phyloP scores from a whole-genome alignment of 2,329 filamentous ascomycete genomes.

The Thielaviopsis cerberus region DNA sequence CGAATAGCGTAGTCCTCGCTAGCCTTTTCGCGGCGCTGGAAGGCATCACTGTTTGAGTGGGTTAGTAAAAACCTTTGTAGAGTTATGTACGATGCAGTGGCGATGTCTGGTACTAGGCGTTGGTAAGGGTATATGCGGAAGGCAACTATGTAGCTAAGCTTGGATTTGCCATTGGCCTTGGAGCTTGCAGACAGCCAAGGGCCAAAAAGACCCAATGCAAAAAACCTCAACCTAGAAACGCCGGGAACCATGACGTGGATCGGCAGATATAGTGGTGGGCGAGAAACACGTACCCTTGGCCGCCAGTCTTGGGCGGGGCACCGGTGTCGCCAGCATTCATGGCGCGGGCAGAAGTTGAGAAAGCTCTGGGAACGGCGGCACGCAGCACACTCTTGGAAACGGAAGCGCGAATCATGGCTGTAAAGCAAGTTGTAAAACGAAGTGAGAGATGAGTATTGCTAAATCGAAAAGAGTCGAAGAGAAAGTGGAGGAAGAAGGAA shows the following conservation, averaged over 20 bases:
- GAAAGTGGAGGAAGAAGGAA: background rate
- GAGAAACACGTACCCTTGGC: conserved; percentile 30
- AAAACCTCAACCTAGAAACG: too few relatives aligned
- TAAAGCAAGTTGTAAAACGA: background rate
- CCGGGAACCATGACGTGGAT: background rate
- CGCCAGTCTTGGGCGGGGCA: conserved; percentile 34
- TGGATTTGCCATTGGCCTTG: too few relatives aligned
- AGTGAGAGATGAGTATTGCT: background rate
- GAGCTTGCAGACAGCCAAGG: too few relatives aligned
- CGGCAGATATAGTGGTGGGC: background rate
- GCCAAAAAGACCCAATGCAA: too few relatives aligned
- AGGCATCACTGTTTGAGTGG: conserved; percentile 50
- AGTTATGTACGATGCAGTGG: too few relatives aligned
- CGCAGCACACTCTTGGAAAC: conserved; percentile 35
- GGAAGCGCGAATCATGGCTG: conserved; percentile 48
- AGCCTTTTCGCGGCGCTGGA: conserved; percentile 80
- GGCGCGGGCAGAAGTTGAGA: conserved; percentile 42
- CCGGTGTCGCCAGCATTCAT: conserved; percentile 58
- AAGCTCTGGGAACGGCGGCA: conserved; percentile 29
- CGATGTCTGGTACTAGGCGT: too few relatives aligned
- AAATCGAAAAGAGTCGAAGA: background rate
- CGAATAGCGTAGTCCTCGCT: conserved; percentile 71
- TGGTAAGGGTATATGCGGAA: too few relatives aligned
- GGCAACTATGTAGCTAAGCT: too few relatives aligned
- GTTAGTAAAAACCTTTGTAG: background rate